Base-by-base conservation (phyloP, 805 yeast genomes). In the Huiozyma naganishii region DNA sequence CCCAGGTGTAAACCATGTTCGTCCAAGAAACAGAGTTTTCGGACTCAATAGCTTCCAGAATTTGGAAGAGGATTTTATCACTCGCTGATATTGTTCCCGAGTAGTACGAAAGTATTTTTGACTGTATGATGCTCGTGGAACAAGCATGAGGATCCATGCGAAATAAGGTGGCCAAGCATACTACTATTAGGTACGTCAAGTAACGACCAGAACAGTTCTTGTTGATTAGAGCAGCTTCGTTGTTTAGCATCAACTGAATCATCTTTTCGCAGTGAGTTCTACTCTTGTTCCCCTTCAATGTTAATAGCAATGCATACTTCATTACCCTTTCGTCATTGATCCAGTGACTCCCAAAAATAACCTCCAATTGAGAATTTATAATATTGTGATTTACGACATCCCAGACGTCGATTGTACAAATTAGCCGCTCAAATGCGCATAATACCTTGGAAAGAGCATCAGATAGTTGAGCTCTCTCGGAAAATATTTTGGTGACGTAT, bases 321-420 rank as follows among this genome's bases (percentile, higher is more conserved):
- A 84, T 53, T n/a, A 75, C 67, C 0, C 47, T 45, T 2, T 53
- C 58, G 28, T 69, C 50, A 10, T 51, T 48, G 1, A 75, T 53
- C 82, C 87, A 82, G 32, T 57, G 51, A 2, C 63, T 60, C 1
- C 66, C 65, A 29, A 82, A 64, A 8, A 81, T 53, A 4, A 74
- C 84, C 55, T 83, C 88, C 29, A 82, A 55, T 47, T 83, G 85
- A 0, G 90, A 67, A 49, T 80, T 77, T 10, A 81, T 46, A 42
- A 79, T 65, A 6, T 69, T 50, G 7, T 54, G 52, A 4, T 81
- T 72, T 5, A 77, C 67, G 6, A 59, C 41, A 3, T 60, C 56
- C 69, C 77, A 67, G 11, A 72, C 41, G 4, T 67, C 52, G 6
- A 52, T 35, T 1, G 48, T 47, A 23, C 50, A 45, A 0, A 66